These are phyloP conservation scores for Agarophyton chilense DNA, from an alignment of 23 red algal species.

Conservation along the genomic window DNA sequence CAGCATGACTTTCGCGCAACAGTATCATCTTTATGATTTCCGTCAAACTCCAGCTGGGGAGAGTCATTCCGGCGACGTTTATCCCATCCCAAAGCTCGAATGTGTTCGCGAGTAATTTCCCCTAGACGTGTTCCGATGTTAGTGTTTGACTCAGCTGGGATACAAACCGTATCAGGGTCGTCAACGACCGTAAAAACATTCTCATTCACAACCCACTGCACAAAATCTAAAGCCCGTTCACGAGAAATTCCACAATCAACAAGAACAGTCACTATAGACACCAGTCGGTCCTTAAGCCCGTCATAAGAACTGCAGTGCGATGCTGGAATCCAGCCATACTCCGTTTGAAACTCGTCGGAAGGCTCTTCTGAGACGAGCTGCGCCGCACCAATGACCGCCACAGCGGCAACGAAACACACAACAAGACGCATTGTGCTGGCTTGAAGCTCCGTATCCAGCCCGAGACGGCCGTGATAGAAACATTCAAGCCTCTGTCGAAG, in stretches of 20 bases:
- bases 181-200: constrained; percentile 10
- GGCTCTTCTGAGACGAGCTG: neutral
- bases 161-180: constrained; percentile 3
- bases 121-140: constrained; percentile 15
- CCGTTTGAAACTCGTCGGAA: neutral
- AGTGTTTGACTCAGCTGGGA: neutral
- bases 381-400: neutral
- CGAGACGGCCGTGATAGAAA: neutral
- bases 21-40: constrained; percentile 3
- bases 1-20: constrained; percentile 16
- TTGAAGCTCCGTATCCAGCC: neutral
- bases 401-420: neutral
- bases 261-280: neutral
- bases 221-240: neutral
- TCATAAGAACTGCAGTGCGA: neutral
- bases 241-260: neutral
- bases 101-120: neutral
- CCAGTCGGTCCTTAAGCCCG: neutral
- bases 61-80: neutral
- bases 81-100: neutral
- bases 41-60: constrained; percentile 15
- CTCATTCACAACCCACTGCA: neutral
- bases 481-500: neutral
- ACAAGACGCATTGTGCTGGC: neutral
- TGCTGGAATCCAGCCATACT: neutral